Evolutionary conservation across 306 rosid genomes (phyloP).

Genomic region (Dalbergia oliveri): DNA sequence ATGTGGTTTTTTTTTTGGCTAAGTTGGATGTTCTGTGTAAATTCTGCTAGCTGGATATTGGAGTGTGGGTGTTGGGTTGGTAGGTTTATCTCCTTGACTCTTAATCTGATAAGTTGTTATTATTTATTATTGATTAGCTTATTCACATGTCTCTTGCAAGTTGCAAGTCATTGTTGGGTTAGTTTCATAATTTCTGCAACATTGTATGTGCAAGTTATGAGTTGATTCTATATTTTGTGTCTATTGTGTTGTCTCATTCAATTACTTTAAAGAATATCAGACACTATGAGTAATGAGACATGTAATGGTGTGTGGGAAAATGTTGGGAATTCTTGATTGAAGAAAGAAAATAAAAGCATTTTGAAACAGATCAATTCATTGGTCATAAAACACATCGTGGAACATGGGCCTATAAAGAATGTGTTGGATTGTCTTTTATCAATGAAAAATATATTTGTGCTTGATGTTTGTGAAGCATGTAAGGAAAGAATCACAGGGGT

Average conservation of each 20-base stretch:
- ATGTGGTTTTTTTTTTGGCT: background rate
- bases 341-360: background rate
- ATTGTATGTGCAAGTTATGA: background rate
- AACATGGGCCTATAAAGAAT: background rate
- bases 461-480: background rate
- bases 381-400: background rate
- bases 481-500: background rate
- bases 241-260: background rate
- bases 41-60: background rate
- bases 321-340: slow-evolving; percentile 6
- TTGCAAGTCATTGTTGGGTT: slow-evolving; percentile 2
- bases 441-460: background rate
- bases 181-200: background rate
- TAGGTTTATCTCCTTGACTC: background rate
- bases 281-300: background rate
- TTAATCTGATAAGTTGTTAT: background rate
- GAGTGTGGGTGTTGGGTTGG: background rate
- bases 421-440: background rate
- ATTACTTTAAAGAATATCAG: background rate
- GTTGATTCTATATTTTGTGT: slow-evolving; percentile 6
- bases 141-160: background rate
- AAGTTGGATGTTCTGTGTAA: slow-evolving; percentile 16
- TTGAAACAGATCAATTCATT: background rate
- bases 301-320: background rate
- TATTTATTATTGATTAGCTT: background rate